Base-by-base conservation (phyloP, 768 basidiomycete genomes). In the Termitomyces sp. region DNA sequence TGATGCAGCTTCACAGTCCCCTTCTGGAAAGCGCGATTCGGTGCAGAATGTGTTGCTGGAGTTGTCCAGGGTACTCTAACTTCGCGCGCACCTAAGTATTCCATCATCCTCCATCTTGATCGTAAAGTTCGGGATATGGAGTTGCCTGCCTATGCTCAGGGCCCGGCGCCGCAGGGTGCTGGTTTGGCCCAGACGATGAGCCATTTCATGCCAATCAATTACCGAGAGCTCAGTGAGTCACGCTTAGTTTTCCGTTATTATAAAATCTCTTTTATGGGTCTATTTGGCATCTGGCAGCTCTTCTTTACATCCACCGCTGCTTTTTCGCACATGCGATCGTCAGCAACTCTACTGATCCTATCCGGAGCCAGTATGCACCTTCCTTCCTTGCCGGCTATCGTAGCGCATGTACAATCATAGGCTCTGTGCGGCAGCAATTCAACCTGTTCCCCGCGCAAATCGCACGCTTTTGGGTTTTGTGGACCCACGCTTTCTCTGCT, bases 241-340 rank as follows among this genome's bases (percentile, higher is more conserved):
- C 7, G 12, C 35, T 14, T 12, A 12, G 35, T n/a, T 50, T 43
- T 47, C 5, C 12, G 35, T 50, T 23, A 3, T 5, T 37, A 19
- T 30, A 9, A 14, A 33, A 28, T 30, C 9, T 50, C 11, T 44
- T 21, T 45, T 30, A 14, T 19, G 14, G 11, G 30, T 1, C 7
- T 1, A 10, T 9, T 35, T 5, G 8, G 17, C 9, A 53, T 33
- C 14, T 15, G 4, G 28, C 55, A 89, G 87, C 84, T n/a, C 73
- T 89, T 33, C 70, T 89, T 9, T 87, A 87, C 64, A 79, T 89
- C 50, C 87, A 89, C 66, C 84, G 88, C 15, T 83, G 85, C 62
- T 89, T 86, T 74, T 88, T 90, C 61, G 84, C 87, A 3, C 84
- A 87, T 64, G 88, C 87, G 3, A 76, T 90, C 37, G 75, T 78